Conservation (phyloP, 345 rosid genomes). For the Aegle marmelos region DNA sequence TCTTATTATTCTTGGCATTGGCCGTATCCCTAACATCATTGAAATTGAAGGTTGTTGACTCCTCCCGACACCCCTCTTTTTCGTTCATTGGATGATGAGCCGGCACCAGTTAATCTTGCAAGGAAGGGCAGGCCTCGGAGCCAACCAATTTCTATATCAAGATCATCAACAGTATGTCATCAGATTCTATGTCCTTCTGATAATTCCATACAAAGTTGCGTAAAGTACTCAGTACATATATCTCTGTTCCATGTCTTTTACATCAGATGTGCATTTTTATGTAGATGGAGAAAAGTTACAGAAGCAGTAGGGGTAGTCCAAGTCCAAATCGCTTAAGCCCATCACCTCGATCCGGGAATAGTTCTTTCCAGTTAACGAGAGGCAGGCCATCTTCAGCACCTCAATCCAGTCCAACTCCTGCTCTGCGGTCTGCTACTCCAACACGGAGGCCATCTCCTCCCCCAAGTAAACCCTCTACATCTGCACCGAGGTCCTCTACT, state of each 20-base stretch:
- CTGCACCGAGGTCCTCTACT: constrained; percentile 68
- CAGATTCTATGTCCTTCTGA: not conserved
- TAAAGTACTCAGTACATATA: not conserved
- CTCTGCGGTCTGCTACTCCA: constrained; percentile 56
- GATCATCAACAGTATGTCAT: constrained; percentile 84
- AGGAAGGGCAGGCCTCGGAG: constrained; percentile 85
- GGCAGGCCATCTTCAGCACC: constrained; percentile 85
- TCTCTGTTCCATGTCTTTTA: not conserved
- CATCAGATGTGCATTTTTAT: constrained; percentile 9
- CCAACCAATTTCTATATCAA: constrained; percentile 84
- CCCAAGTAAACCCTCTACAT: constrained; percentile 56
- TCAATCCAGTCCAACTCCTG: constrained; percentile 63
- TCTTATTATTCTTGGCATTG: constrained; percentile 22
- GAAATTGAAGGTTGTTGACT: constrained; percentile 80
- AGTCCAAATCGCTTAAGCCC: constrained; percentile 94
- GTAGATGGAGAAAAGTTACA: constrained; percentile 91
- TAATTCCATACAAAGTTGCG: not conserved
- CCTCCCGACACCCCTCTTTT: constrained; percentile 99
- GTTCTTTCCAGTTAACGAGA: constrained; percentile 61
- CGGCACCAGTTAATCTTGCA: constrained; percentile 46
- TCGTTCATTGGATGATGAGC: constrained; percentile 87
- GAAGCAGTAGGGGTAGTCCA: constrained; percentile 92
- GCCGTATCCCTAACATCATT: constrained; percentile 28
- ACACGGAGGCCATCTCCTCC: constrained; percentile 75
- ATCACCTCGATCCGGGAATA: constrained; percentile 73